Percentiles rank a stretch among this genome's conserved stretches.
phyloP scores from a whole-genome alignment of 1,284 basidiomycete species.

The Heterobasidion occidentale region DNA sequence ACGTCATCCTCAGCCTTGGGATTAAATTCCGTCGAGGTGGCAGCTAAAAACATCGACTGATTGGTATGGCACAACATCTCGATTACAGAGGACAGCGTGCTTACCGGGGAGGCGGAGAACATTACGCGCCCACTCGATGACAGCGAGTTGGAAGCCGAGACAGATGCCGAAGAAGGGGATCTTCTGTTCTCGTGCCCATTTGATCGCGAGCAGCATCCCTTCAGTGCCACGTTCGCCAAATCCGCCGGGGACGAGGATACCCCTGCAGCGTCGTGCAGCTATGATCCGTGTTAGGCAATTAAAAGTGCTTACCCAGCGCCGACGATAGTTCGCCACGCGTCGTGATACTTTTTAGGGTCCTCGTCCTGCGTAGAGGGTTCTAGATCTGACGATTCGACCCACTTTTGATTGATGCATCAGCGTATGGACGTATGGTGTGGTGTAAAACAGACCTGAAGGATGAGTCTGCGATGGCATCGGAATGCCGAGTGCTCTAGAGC shows the following conservation, averaged over 20 bases:
- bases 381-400: slow-evolving; percentile 96
- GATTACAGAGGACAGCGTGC: slow-evolving; percentile 10
- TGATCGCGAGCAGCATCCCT: slow-evolving; percentile 96
- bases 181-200: slow-evolving; percentile 93
- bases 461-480: slow-evolving; percentile 80
- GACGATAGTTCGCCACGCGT: slow-evolving; percentile 92
- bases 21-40: slow-evolving; percentile 85
- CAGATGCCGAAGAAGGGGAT: slow-evolving; percentile 96
- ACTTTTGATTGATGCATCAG: slow-evolving; percentile 36
- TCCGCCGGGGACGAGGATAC: slow-evolving; percentile 93
- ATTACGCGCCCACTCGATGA: slow-evolving; percentile 91
- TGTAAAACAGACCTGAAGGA: slow-evolving; percentile 53
- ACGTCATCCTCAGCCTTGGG: slow-evolving; percentile 57
- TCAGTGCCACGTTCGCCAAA: slow-evolving; percentile 93
- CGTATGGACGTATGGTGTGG: background rate
- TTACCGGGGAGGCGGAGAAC: slow-evolving; percentile 70
- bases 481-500: slow-evolving; percentile 96
- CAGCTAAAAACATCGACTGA: slow-evolving; percentile 40
- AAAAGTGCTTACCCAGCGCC: slow-evolving; percentile 63
- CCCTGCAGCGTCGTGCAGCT: slow-evolving; percentile 36
- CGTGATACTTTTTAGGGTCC: slow-evolving; percentile 88
- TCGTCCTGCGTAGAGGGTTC: slow-evolving; percentile 75
- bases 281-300: slow-evolving; percentile 3
- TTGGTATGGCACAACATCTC: background rate
- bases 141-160: slow-evolving; percentile 96